Base-by-base conservation (phyloP, 352 stramenopile species). In the Globisporangium ultimum region DNA sequence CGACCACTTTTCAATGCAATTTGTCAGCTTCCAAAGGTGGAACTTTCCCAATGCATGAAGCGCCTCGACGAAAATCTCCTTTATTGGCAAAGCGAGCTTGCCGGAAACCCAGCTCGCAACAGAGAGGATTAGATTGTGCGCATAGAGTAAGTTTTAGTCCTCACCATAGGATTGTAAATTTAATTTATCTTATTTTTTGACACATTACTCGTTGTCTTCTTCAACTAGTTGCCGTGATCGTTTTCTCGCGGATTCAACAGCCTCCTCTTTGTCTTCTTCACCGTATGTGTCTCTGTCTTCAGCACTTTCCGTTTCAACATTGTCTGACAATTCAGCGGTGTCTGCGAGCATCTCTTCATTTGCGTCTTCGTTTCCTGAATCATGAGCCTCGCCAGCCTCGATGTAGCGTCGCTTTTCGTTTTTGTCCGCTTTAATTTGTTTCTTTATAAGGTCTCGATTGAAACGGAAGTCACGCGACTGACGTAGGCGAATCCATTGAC, bases 61-160 rank as follows among this genome's bases (percentile, higher is more conserved):
- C 80, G 91, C 21, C 56, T 94, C 50, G 79, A 92, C 43, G 68
- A 70, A 17, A 94, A 92, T 53, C 55, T 92, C 45, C 46, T 22
- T 2, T 68, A 87, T 47, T 94, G 84, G 82, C 82, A 94, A 58
- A 62, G 73, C 28, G 70, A 92, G 20, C 86, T 94, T 48, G 63
- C 70, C 45, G 64, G 67, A 8, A 83, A 78, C 28, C 34, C 68
- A 78, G 50, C 55, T 48, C 24, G 28, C 59, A 56, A 34, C n/a
- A 20, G 59, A 43, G 17, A 45, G 14, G 15, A 47, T 41, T 22
- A 48, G 41, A 38, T 32, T 15, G 21, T 50, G 9, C 45, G 17
- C 6, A 58, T 40, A 58, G 52, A 58, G 22, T 9, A 40, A 24
- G 22, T 28, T n/a, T 45, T 45, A 28, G n/a, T 15, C 8, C 15